phyloP scores from a whole-genome alignment of 2,329 filamentous ascomycete species.

The Myotisia sp. region DNA sequence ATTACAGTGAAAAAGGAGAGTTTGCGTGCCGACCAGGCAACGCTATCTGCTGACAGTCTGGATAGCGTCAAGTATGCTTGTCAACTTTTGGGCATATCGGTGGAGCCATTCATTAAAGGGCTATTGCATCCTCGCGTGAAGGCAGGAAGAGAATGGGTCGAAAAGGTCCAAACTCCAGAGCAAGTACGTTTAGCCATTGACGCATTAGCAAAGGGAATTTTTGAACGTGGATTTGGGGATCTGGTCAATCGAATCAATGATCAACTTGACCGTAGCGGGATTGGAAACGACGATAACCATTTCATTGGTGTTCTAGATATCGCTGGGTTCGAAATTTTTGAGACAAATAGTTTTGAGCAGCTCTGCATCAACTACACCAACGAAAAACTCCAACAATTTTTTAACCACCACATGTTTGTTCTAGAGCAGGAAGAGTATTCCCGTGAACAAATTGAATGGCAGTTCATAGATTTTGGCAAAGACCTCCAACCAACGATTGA shows the following conservation, averaged over 20 bases:
- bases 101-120: slow-evolving; percentile 75
- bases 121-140: slow-evolving; percentile 87
- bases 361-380: slow-evolving; percentile 99
- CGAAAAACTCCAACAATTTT: slow-evolving; percentile 97
- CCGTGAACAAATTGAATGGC: slow-evolving; percentile 95
- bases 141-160: slow-evolving; percentile 93
- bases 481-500: slow-evolving; percentile 97
- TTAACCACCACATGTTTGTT: slow-evolving; percentile 99
- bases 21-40: slow-evolving; percentile 76
- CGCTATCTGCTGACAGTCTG: slow-evolving; percentile 60
- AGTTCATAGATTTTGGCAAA: slow-evolving; percentile 97
- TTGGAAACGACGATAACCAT: slow-evolving; percentile 71
- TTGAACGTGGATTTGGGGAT: slow-evolving; percentile 88
- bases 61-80: slow-evolving; percentile 66
- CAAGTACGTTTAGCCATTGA: slow-evolving; percentile 84
- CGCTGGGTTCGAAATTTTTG: slow-evolving; percentile 97
- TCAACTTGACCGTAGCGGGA: slow-evolving; percentile 74
- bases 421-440: slow-evolving; percentile 97
- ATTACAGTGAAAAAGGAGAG: slow-evolving; percentile 83
- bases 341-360: slow-evolving; percentile 96
- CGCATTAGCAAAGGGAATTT: slow-evolving; percentile 90
- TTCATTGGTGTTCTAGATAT: slow-evolving; percentile 99
- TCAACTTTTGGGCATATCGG: slow-evolving; percentile 64
- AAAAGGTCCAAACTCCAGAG: slow-evolving; percentile 94
- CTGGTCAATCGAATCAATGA: slow-evolving; percentile 83